phyloP scores from a whole-genome alignment of 345 rosid genomes.

The Arabis hirsuta region DNA sequence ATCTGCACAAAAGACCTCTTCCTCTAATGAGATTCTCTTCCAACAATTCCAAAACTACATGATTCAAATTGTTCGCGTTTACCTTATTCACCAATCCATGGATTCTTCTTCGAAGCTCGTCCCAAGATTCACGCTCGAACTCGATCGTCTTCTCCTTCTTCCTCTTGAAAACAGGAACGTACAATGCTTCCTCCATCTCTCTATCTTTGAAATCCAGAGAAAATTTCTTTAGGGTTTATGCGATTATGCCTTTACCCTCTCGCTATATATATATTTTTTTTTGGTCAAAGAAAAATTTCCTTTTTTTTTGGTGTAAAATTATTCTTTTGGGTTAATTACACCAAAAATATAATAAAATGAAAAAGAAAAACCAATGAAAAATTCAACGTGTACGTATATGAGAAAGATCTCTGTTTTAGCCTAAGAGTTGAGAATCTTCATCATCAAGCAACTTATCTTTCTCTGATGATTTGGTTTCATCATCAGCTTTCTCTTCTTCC shows the following conservation, averaged over 20 bases:
- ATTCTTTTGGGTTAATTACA: constrained; percentile 27
- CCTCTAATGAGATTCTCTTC: constrained; percentile 71
- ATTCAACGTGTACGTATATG: constrained; percentile 13
- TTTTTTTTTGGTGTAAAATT: background rate
- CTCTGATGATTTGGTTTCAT: constrained; percentile 49
- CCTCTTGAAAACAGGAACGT: constrained; percentile 23
- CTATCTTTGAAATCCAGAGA: background rate
- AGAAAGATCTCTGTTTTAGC: background rate
- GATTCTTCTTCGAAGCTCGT: constrained; percentile 70
- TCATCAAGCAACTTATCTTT: constrained; percentile 26
- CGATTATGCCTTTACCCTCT: too few relatives aligned
- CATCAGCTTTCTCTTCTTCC: constrained; percentile 49
- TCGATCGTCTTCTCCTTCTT: constrained; percentile 5
- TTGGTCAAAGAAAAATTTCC: too few relatives aligned
- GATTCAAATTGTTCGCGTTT: constrained; percentile 57
- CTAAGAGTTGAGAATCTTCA: constrained; percentile 22
- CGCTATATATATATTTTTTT: too few relatives aligned
- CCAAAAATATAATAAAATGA: background rate
- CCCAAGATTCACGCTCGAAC: constrained; percentile 58
- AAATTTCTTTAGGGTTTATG: too few relatives aligned
- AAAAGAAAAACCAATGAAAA: constrained; percentile 10
- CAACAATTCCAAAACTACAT: constrained; percentile 60
- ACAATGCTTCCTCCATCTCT: constrained; percentile 21
- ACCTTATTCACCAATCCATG: constrained; percentile 70
- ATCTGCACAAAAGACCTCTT: constrained; percentile 82